Evolutionary conservation across 2,329 filamentous ascomycete genomes (phyloP).

Genomic region (Clarireedia monteithiana): DNA sequence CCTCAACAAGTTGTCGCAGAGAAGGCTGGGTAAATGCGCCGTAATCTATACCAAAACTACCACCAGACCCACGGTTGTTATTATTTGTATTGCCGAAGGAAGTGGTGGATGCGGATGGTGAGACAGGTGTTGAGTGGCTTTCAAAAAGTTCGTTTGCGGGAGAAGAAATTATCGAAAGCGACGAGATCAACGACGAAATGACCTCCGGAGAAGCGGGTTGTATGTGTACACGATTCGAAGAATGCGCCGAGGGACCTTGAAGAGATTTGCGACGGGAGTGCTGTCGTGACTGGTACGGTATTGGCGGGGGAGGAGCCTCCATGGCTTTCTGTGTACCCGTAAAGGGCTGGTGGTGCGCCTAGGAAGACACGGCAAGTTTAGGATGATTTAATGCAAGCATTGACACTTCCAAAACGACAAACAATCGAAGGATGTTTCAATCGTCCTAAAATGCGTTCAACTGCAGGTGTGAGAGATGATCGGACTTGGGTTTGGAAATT

Average conservation of each 20-base stretch:
- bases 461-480: not conserved
- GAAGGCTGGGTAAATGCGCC: slow-evolving; percentile 51
- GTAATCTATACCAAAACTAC: slow-evolving; percentile 66
- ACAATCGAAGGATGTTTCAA: slow-evolving; percentile 19
- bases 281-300: slow-evolving; percentile 23
- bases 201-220: slow-evolving; percentile 50
- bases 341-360: slow-evolving; percentile 12
- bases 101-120: slow-evolving; percentile 31
- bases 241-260: slow-evolving; percentile 22
- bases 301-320: slow-evolving; percentile 25
- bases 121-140: slow-evolving; percentile 28
- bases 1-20: slow-evolving; percentile 41
- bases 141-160: slow-evolving; percentile 66
- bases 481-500: not conserved
- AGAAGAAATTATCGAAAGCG: slow-evolving; percentile 57
- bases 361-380: slow-evolving; percentile 10
- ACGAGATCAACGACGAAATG: slow-evolving; percentile 63
- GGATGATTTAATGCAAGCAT: slow-evolving; percentile 21
- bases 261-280: slow-evolving; percentile 26
- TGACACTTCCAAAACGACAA: slow-evolving; percentile 17
- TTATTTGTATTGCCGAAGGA: slow-evolving; percentile 16
- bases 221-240: slow-evolving; percentile 26
- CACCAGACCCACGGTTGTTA: slow-evolving; percentile 20
- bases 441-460: slow-evolving; percentile 7
- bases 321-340: slow-evolving; percentile 17